A percentile compares a stretch with the other conserved stretches of the same genome.
These are phyloP conservation scores for Plasmodium yoelii DNA, from an alignment of 169 alveolate species.

Conservation along the genomic window DNA sequence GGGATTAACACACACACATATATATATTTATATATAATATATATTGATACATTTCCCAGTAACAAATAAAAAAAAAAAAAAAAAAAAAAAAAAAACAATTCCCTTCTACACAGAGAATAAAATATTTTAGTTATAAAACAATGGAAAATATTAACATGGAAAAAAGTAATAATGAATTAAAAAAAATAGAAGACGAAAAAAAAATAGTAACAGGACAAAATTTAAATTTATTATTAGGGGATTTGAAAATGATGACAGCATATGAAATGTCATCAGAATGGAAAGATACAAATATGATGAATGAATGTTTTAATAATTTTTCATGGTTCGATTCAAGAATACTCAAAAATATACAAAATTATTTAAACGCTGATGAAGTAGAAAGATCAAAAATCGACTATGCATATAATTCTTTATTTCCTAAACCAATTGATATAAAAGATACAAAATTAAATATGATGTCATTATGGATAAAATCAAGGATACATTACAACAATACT, in stretches of 20 bases:
- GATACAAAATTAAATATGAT: constrained; percentile 80
- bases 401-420: constrained; percentile 79
- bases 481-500: constrained; percentile 74
- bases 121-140: background rate
- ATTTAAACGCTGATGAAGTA: constrained; percentile 76
- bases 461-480: constrained; percentile 81
- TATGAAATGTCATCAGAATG: constrained; percentile 81
- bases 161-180: constrained; percentile 12
- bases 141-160: constrained; percentile 16
- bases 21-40: too few relatives aligned
- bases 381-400: constrained; percentile 79
- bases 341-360: constrained; percentile 73
- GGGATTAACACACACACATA: too few relatives aligned
- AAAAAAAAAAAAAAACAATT: too few relatives aligned
- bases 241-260: constrained; percentile 80
- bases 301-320: constrained; percentile 76
- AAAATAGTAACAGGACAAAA: constrained; percentile 36
- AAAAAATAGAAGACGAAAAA: constrained; percentile 64
- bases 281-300: constrained; percentile 81
- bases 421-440: constrained; percentile 77
- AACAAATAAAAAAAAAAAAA: too few relatives aligned
- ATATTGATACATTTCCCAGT: too few relatives aligned
- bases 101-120: too few relatives aligned
- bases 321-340: constrained; percentile 82
- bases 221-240: constrained; percentile 73